Base-by-base conservation (phyloP, 2,329 filamentous ascomycete species). In the Huntiella abstrusa region DNA sequence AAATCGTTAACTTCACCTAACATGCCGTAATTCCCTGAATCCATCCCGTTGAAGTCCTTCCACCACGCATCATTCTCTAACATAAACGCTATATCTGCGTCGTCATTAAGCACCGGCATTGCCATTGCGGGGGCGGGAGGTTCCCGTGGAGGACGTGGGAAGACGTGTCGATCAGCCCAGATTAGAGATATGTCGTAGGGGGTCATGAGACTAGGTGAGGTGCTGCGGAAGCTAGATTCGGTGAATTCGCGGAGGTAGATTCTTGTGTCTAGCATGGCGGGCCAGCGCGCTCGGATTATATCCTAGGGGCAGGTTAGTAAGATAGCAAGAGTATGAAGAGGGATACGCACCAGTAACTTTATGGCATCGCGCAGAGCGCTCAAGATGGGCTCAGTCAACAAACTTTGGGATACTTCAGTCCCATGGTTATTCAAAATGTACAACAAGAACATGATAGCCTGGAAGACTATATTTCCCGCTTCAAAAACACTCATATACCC, bases 201-300 rank as follows among this genome's bases (percentile, higher is more conserved):
- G 7, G 22, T 28, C 22, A 28, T 28, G 22, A 28, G 5, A 28
- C 6, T 7, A 7, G 22, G 22, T 28, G 49, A 8, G 1, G 51
- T 47, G 17, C 46, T 52, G 7, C 46, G 43, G 19, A 46, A 35
- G 13, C 36, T 49, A 4, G 49, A 47, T 4, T 52, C 51, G 10
- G 50, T 37, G 15, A 52, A 45, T 41, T 52, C 50, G 13, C 43
- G 48, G 11, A 51, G 42, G 40, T 52, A 52, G n/a, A 49, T 11
- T 7, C 41, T 32, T 5, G 51, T 52, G 41, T 50, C 50, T 28
- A 16, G 13, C 3, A 46, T 22, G 10, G 43, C 43, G 3, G 43
- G 43, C 43, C 43, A 46, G 8, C 43, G 15, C 7, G 37, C 15
- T 12, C 15, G 16, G n/a, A 45, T 13, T 6, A n/a, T 36, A 12